These are phyloP conservation scores for Cladophialophora carrionii DNA, from an alignment of 2,329 filamentous ascomycete species.

Conservation along the genomic window DNA sequence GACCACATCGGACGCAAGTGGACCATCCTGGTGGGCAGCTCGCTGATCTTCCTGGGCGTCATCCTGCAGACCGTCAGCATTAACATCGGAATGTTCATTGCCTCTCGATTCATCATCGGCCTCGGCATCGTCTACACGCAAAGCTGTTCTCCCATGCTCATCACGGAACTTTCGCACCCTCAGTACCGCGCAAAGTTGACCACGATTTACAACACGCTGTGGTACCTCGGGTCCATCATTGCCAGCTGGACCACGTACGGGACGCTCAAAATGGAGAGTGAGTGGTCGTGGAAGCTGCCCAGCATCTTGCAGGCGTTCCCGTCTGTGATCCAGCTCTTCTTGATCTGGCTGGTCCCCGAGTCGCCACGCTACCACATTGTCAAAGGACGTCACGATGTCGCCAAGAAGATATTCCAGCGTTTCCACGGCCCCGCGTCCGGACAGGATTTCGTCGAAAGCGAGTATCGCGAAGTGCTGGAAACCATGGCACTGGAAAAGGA, in stretches of 20 bases:
- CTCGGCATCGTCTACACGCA: conserved; percentile 58
- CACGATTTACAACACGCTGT: conserved; percentile 58
- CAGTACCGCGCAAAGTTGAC: conserved; percentile 54
- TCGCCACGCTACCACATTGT: conserved; percentile 63
- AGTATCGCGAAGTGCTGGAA: conserved; percentile 20
- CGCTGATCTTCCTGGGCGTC: conserved; percentile 52
- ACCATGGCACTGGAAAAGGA: conserved; percentile 19
- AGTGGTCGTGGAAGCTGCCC: conserved; percentile 64
- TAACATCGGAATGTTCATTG: conserved; percentile 55
- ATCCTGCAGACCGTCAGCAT: conserved; percentile 52
- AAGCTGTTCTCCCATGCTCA: conserved; percentile 45
- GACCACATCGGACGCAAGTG: conserved; percentile 53
- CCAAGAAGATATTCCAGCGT: conserved; percentile 41
- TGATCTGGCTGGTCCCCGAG: conserved; percentile 68
- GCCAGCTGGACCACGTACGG: conserved; percentile 56
- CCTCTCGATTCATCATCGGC: conserved; percentile 64
- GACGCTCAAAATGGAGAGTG: conserved; percentile 48
- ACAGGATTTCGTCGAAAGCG: conserved; percentile 15
- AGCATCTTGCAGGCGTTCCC: conserved; percentile 69
- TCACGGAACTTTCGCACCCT: conserved; percentile 53
- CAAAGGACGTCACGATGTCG: conserved; percentile 39
- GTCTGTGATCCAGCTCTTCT: conserved; percentile 53
- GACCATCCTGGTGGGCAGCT: conserved; percentile 53
- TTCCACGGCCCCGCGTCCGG: conserved; percentile 46
- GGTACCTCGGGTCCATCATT: conserved; percentile 57